Evolutionary conservation across 257 asterid genomes (phyloP).

Genomic region (Oldenlandia corymbosa): DNA sequence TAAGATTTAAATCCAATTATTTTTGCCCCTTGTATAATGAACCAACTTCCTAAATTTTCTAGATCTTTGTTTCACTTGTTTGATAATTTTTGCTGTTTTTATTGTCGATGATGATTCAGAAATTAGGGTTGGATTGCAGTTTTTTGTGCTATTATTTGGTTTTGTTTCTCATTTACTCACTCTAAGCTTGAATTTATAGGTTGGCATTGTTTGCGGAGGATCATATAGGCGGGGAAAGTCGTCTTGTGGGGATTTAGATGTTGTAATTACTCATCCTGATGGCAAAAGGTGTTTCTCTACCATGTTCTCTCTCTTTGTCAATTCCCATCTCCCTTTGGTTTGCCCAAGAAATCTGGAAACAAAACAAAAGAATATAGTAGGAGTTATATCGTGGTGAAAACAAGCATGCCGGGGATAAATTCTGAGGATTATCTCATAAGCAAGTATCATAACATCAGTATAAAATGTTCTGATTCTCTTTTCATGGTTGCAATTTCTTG

Average conservation of each 20-base stretch:
- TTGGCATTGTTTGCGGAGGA: constrained; percentile 78
- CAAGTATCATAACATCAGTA: not conserved
- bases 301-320: not conserved
- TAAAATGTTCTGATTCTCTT: not conserved
- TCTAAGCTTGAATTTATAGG: constrained; percentile 38
- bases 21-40: constrained; percentile 13
- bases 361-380: not conserved
- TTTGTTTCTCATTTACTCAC: not conserved
- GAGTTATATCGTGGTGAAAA: not conserved
- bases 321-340: not conserved
- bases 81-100: not conserved
- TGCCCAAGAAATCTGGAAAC: no score
- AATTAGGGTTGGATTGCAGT: not conserved
- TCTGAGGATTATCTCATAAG: not conserved
- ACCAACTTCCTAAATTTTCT: not conserved
- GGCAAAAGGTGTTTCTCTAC: constrained; percentile 50
- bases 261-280: constrained; percentile 87
- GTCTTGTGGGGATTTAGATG: constrained; percentile 92
- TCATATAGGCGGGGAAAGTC: constrained; percentile 93
- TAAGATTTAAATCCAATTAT: constrained; percentile 30
- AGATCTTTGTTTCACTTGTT: not conserved
- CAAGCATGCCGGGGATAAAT: not conserved
- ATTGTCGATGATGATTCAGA: not conserved
- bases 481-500: not conserved
- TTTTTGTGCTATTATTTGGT: not conserved